Evolutionary conservation across 805 yeast species (phyloP).

Genomic region (Komagataella populi): DNA sequence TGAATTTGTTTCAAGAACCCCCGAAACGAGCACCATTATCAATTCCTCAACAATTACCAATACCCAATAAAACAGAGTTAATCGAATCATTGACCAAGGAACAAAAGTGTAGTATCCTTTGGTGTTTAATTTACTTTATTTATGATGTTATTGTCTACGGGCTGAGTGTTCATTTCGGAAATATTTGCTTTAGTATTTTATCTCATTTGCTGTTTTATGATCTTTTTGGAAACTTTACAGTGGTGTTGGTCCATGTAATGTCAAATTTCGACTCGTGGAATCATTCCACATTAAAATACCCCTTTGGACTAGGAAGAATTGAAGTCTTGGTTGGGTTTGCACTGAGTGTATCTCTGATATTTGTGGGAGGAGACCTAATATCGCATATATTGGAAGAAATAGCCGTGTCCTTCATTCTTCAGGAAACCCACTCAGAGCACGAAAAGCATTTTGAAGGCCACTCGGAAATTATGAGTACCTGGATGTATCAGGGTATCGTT

Average conservation of each 20-base stretch:
- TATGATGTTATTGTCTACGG: slow-evolving; percentile 54
- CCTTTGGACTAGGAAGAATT: slow-evolving; percentile 87
- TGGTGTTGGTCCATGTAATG: slow-evolving; percentile 64
- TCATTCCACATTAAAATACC: slow-evolving; percentile 65
- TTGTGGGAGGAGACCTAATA: slow-evolving; percentile 81
- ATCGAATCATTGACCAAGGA: slow-evolving; percentile 38
- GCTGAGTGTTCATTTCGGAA: slow-evolving; percentile 26
- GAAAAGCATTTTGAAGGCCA: background rate
- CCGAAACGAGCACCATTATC: slow-evolving; percentile 52
- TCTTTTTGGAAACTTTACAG: slow-evolving; percentile 58
- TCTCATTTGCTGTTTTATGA: slow-evolving; percentile 86
- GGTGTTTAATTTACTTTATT: slow-evolving; percentile 46
- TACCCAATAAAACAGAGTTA: slow-evolving; percentile 60
- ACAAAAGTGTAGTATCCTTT: slow-evolving; percentile 44
- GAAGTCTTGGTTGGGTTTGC: slow-evolving; percentile 87
- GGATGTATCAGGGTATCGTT: background rate
- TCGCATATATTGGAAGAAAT: slow-evolving; percentile 81
- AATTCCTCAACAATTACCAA: slow-evolving; percentile 52
- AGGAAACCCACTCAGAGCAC: slow-evolving; percentile 11
- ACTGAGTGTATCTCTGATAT: slow-evolving; percentile 66
- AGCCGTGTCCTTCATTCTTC: slow-evolving; percentile 28
- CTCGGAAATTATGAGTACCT: background rate
- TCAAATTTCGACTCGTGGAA: slow-evolving; percentile 92
- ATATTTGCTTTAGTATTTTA: slow-evolving; percentile 56
- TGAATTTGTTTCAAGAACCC: slow-evolving; percentile 93